A percentile compares a stretch with the other conserved stretches of the same genome.
phyloP scores from a whole-genome alignment of 1,284 basidiomycete genomes.

The Heterobasidion annosum region DNA sequence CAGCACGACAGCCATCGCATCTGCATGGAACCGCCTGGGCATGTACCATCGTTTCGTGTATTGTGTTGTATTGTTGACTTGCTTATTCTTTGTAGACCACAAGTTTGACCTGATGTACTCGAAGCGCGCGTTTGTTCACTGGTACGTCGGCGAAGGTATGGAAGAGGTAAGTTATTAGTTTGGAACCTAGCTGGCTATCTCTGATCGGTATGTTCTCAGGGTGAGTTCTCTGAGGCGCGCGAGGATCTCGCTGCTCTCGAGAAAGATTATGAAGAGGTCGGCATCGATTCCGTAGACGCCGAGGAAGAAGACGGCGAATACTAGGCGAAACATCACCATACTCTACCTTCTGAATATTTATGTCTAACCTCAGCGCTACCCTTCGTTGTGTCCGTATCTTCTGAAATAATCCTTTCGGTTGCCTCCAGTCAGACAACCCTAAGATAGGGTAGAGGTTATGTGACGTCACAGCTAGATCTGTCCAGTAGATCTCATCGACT shows the following conservation, averaged over 20 bases:
- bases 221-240: conserved; percentile 96
- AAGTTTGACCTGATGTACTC: conserved; percentile 98
- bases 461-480: background rate
- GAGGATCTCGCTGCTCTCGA: conserved; percentile 96
- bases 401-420: background rate
- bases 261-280: conserved; percentile 95
- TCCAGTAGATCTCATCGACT: background rate
- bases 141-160: conserved; percentile 98
- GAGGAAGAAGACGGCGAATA: conserved; percentile 79
- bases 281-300: conserved; percentile 80
- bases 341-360: background rate
- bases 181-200: background rate
- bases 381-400: background rate
- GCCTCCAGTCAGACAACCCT: background rate
- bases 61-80: background rate
- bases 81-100: conserved; percentile 55
- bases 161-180: conserved; percentile 48
- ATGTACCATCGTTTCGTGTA: conserved; percentile 12
- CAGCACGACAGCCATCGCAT: conserved; percentile 90
- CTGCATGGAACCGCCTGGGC: conserved; percentile 91
- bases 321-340: conserved; percentile 26
- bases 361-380: background rate
- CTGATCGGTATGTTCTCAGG: conserved; percentile 21
- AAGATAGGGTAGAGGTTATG: background rate
- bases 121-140: conserved; percentile 88